Base-by-base conservation (phyloP, 768 basidiomycete species). In the Termitomyces sp. region DNA sequence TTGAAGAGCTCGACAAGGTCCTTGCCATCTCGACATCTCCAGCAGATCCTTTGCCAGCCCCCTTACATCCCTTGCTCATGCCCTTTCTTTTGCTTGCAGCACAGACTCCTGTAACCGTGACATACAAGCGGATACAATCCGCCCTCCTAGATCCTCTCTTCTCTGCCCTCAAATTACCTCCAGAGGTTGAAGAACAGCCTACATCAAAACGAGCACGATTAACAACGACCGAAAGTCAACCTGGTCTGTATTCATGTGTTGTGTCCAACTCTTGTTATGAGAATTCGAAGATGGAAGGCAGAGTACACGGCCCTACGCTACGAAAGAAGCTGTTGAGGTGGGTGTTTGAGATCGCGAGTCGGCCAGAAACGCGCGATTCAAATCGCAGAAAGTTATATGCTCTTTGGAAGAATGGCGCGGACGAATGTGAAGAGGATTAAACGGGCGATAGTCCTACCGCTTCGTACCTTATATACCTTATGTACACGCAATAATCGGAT, bases 1-100 rank as follows among this genome's bases (percentile, higher is more conserved):
- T 96, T 15, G 89, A 92, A 65, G 96, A 98, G 70, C 82, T 99
- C 39, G 86, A 97, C 69, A 94, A 86, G 69, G 84, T 77, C 3
- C 68, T 86, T 35, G 69, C 67, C 44, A 58, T 73, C 18, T 66
- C 73, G 68, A 4, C 78, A 82, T 16, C 79, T 76, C 0, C 86
- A 89, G 18, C 74, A 16, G 49, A 52, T 52, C 74, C 76, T 3
- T 76, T 78, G 36, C 69, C 81, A 18, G 67, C 68, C 3, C 65
- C 79, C n/a, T 64, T 81, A 48, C 61, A 68, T 28, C 62, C 58
- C n/a, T 42, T 93, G 28, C 73, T 92, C 32, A 63, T 70, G 5
- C 96, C 96, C 7, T 94, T 94, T 77, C 76, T 91, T 68, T 68
- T 67, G 28, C 81, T 96, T 54, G 85, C 89, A 35, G 86, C 94